Evolutionary conservation across 2,329 filamentous ascomycete species (phyloP).

Genomic region (Xylaria polymorpha): DNA sequence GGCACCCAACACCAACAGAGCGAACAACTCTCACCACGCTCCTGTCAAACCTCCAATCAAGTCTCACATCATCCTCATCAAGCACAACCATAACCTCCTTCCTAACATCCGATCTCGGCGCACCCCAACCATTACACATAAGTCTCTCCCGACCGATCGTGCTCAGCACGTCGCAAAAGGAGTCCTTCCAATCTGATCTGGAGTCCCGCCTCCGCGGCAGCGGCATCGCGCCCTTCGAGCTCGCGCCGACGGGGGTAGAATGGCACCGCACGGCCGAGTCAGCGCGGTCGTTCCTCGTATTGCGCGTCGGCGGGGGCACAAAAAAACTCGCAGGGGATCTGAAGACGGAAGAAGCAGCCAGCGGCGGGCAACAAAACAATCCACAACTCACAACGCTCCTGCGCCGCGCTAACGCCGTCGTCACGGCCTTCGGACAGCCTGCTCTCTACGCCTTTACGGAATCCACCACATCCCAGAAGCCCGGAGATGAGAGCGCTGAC

Average conservation of each 20-base stretch:
- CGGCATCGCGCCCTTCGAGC: constrained; percentile 54
- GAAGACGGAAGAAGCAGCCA: background rate
- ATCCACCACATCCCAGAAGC: background rate
- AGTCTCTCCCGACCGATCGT: constrained; percentile 87
- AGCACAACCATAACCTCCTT: constrained; percentile 69
- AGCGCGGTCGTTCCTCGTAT: constrained; percentile 85
- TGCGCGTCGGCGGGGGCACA: constrained; percentile 68
- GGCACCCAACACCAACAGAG: constrained; percentile 53
- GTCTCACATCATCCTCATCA: constrained; percentile 44
- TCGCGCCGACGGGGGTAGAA: constrained; percentile 55
- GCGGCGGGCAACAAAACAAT: constrained; percentile 49
- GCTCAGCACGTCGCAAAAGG: constrained; percentile 77
- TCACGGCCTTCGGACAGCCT: constrained; percentile 72
- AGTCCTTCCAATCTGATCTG: constrained; percentile 71
- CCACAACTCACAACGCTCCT: constrained; percentile 73
- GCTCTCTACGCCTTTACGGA: constrained; percentile 69
- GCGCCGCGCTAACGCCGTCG: constrained; percentile 71
- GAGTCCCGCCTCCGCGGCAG: constrained; percentile 50
- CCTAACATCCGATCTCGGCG: constrained; percentile 80
- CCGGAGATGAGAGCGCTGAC: background rate
- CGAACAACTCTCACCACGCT: constrained; percentile 60
- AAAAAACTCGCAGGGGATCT: too few relatives aligned
- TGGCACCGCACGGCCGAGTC: constrained; percentile 68
- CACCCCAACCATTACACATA: constrained; percentile 85
- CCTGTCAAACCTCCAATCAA: constrained; percentile 53